Evolutionary conservation across 2,329 filamentous ascomycete species (phyloP).

Genomic region (Phialemonium atrogriseum): DNA sequence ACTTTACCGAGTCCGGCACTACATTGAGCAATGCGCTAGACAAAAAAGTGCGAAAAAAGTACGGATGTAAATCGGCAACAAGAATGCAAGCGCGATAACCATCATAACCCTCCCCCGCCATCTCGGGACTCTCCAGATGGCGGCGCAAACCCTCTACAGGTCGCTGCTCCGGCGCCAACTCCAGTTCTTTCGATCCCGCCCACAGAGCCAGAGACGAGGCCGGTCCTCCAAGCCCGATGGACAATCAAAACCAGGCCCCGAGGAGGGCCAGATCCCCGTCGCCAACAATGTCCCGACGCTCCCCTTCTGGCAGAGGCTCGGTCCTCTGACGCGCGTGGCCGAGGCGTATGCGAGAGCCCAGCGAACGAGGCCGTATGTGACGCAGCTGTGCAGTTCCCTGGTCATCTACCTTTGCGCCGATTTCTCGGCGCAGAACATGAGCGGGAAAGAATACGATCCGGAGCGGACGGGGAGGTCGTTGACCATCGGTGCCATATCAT

Average conservation of each 20-base stretch:
- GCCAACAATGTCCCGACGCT: conserved; percentile 31
- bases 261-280: conserved; percentile 30
- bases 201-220: conserved; percentile 16
- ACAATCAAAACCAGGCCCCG: conserved; percentile 10
- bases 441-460: conserved; percentile 56
- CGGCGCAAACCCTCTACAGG: conserved; percentile 14
- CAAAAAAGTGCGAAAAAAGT: too few relatives aligned
- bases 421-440: conserved; percentile 65
- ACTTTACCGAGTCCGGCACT: too few relatives aligned
- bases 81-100: conserved; percentile 2
- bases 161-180: conserved; percentile 19
- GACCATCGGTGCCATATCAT: conserved; percentile 62
- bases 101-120: not conserved
- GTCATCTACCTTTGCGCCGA: conserved; percentile 75
- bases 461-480: conserved; percentile 62
- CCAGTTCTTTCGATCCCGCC: conserved; percentile 12
- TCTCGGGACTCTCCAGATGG: conserved; percentile 14
- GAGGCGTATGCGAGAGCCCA: conserved; percentile 64
- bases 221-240: conserved; percentile 14
- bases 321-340: conserved; percentile 44
- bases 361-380: conserved; percentile 63
- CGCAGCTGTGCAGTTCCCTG: conserved; percentile 67
- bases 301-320: conserved; percentile 48
- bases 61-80: too few relatives aligned
- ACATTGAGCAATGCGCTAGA: too few relatives aligned